Base-by-base conservation (phyloP, 139 green algal species). In the Picochlorum sp. region DNA sequence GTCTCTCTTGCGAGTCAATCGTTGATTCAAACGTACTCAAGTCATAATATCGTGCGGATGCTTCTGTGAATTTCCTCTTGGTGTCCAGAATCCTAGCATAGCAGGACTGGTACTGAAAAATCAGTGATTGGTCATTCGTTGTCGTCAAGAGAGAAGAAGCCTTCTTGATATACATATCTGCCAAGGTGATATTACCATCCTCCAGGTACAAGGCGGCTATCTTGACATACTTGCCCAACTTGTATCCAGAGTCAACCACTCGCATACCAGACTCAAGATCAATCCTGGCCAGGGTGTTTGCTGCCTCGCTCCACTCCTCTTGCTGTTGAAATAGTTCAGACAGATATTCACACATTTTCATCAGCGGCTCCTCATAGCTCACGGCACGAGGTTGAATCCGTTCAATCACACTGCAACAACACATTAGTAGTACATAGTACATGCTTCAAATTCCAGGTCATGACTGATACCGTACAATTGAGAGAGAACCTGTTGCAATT, bases 91-190 rank as follows among this genome's bases (percentile, higher is more conserved):
- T 91, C 66, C 90, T 82, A 2, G 92, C 93, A 66, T 97, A 96
- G 81, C 90, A 96, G 21, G 75, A 83, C 78, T 94, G 96, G 84
- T 98, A 98, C 79, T 96, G 86, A 70, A 97, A 83, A 76, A 92
- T 81, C 61, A 98, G 74, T 20, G 65, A 83, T 20, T 87, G 65
- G 38, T 95, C 75, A 62, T 92, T 90, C 74, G 74, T 83, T 30
- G 21, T 49, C 1, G 71, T 69, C 14, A 98, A 83, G 11, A 97
- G 77, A 45, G 82, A 83, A 11, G 82, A 81, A 0, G 92, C 90
- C 68, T 92, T 96, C 72, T 97, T 98, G 34, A 95, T 89, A 77
- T 87, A 95, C 20, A 79, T 84, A 68, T 99, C 93, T 20, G 92
- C 94, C 54, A 80, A 85, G 14, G 90, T 76, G 8, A 88, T 73